Evolutionary conservation across 2,329 filamentous ascomycete genomes (phyloP), one percentile per base, ranked within the genome.

Genomic region (Volutella citrinella): DNA sequence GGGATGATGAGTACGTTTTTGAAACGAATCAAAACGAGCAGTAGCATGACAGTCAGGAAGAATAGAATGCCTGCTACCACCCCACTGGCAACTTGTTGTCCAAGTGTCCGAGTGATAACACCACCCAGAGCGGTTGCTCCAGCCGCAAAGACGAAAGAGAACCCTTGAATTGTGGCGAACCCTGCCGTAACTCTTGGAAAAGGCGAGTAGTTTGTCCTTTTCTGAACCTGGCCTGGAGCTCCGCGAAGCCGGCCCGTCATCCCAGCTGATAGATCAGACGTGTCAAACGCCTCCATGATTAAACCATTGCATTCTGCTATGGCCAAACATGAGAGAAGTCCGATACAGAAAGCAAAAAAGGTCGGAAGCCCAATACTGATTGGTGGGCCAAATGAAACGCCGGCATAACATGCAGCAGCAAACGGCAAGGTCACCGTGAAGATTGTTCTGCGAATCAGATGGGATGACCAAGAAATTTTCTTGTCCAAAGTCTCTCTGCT

Each of bases 221-320:
- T 71, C 12, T 61, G 57, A 9, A 53, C 51, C 32, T 59, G 60
- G 10, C 56, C 54, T 6, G 63, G 63, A 5, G 53, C 49, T n/a
- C 64, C 65, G 18, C 61, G 65, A n/a, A 69, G 69, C 12, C 69
- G 68, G 19, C 76, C 75, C 7, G 74, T 84, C 68, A 84, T 82
- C 10, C 82, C 81, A 3, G 82, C 79, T 46, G 85, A 83, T 5
- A 90, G 68, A 56, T 90, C 86, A 24, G 82, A 87, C n/a, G 80
- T 85, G 55, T 90, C 86, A 56, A 83, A 90, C 0, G 80, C 82
- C 54, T 89, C 84, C 84, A 90, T 89, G 54, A 89, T 74, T 19
- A 90, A 64, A 1, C 84, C 83, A 44, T 83, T 78, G 58, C 84
- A 88, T 59, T 90, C 85, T 4, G 84, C 77, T 27, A 87, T 80